A percentile compares a stretch with the other conserved stretches of the same genome.
Evolutionary conservation across 805 yeast genomes (phyloP).

Genomic region (Metschnikowia aberdeeniae): DNA sequence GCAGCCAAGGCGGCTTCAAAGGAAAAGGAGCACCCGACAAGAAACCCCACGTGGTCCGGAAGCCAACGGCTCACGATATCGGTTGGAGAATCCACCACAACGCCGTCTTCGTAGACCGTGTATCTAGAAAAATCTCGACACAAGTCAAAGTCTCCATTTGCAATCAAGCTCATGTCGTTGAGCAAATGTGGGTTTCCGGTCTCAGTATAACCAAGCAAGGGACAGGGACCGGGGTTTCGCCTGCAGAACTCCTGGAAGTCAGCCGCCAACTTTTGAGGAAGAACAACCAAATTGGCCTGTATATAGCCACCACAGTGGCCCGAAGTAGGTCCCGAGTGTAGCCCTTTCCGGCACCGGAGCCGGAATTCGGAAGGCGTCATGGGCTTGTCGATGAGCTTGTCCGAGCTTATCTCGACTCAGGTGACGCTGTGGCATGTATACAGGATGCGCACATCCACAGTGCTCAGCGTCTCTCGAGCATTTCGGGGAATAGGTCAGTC

Average conservation of each 20-base stretch:
- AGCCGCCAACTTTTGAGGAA: slow-evolving; percentile 27
- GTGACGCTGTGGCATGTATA: background rate
- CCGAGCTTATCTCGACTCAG: background rate
- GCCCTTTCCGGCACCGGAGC: slow-evolving; percentile 2
- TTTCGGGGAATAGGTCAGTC: slow-evolving; percentile 11
- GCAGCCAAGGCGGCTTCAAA: slow-evolving; percentile 32
- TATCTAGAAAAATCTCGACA: slow-evolving; percentile 34
- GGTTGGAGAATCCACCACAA: slow-evolving; percentile 18
- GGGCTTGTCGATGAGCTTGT: background rate
- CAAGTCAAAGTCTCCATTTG: slow-evolving; percentile 23
- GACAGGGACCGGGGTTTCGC: slow-evolving; percentile 39
- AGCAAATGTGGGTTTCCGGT: slow-evolving; percentile 20
- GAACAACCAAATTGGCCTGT: slow-evolving; percentile 37
- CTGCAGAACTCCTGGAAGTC: slow-evolving; percentile 34
- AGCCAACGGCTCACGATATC: slow-evolving; percentile 31
- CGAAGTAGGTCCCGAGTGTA: slow-evolving; percentile 10
- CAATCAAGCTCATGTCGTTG: slow-evolving; percentile 2
- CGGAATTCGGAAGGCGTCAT: slow-evolving; percentile 9
- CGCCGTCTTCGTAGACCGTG: slow-evolving; percentile 30
- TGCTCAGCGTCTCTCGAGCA: background rate
- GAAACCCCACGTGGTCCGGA: slow-evolving; percentile 34
- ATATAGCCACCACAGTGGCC: slow-evolving; percentile 23
- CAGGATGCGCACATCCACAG: background rate
- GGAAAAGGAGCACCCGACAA: slow-evolving; percentile 41
- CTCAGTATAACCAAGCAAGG: slow-evolving; percentile 28